Evolutionary conservation across 495 filamentous ascomycete species (phyloP).

Genomic region (Hypoxylon fuscum): DNA sequence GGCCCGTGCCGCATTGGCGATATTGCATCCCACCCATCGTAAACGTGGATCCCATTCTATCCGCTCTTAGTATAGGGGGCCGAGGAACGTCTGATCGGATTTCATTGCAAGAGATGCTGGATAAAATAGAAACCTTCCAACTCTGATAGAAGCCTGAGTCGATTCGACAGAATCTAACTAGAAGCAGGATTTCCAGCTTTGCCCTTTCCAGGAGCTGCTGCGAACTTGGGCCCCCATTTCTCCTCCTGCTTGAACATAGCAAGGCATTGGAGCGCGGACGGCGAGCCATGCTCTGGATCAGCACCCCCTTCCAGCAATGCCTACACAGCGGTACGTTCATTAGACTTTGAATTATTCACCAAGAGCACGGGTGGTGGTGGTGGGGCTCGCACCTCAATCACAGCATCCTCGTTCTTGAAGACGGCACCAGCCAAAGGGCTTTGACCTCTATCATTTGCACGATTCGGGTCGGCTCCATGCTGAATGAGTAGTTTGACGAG

Average conservation of each 20-base stretch:
- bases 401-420: slow-evolving; percentile 62
- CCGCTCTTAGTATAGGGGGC: no score
- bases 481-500: slow-evolving; percentile 60
- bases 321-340: slow-evolving; percentile 24
- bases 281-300: slow-evolving; percentile 59
- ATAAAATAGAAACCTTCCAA: no score
- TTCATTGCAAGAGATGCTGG: no score
- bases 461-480: slow-evolving; percentile 62
- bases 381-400: slow-evolving; percentile 52
- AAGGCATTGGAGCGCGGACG: slow-evolving; percentile 58
- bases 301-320: slow-evolving; percentile 58
- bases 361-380: not conserved
- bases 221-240: slow-evolving; percentile 58
- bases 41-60: no score
- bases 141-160: not conserved
- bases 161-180: not conserved
- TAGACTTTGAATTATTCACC: not conserved
- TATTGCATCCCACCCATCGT: no score
- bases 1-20: no score
- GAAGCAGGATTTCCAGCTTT: slow-evolving; percentile 36
- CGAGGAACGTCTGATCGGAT: no score
- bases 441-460: slow-evolving; percentile 62
- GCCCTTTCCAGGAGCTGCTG: slow-evolving; percentile 54
- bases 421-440: slow-evolving; percentile 64
- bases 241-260: slow-evolving; percentile 61